A percentile compares a stretch with the other conserved stretches of the same genome.
These are phyloP conservation scores for Entophlyctis luteolus DNA, from an alignment of 192 early-diverging fungal genomes.

Conservation along the genomic window DNA sequence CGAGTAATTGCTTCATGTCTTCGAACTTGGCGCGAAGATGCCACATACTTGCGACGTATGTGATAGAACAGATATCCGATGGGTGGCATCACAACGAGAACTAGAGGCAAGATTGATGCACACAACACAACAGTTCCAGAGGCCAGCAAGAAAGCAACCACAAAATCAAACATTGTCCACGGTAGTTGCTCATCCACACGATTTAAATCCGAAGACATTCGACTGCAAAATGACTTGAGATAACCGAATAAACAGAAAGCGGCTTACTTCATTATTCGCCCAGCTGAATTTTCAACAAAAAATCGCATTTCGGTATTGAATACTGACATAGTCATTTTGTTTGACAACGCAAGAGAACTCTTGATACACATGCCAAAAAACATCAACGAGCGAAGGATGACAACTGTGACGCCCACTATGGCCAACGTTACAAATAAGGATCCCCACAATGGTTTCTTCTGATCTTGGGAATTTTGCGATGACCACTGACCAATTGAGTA, in stretches of 20 bases:
- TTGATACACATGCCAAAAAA: conserved; percentile 55
- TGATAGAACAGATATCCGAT: conserved; percentile 46
- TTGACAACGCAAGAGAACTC: conserved; percentile 33
- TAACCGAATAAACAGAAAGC: background rate
- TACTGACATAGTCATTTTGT: conserved; percentile 39
- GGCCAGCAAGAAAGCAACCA: conserved; percentile 57
- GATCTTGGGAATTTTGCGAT: conserved; percentile 25
- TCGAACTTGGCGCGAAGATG: conserved; percentile 61
- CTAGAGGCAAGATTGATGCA: conserved; percentile 56
- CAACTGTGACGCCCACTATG: conserved; percentile 43
- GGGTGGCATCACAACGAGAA: conserved; percentile 51
- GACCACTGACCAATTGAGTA: conserved; percentile 64
- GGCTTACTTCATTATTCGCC: conserved; percentile 55
- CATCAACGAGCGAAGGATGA: conserved; percentile 43
- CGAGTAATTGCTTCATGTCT: conserved; percentile 66
- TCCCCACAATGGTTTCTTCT: conserved; percentile 37
- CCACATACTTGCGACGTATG: conserved; percentile 52
- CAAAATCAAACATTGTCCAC: conserved; percentile 51
- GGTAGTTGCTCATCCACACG: conserved; percentile 59
- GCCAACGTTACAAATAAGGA: conserved; percentile 41
- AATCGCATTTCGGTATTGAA: conserved; percentile 56
- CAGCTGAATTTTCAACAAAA: conserved; percentile 61
- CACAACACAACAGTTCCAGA: conserved; percentile 58
- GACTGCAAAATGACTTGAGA: conserved; percentile 2
- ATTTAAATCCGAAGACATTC: conserved; percentile 54